Base-by-base conservation (phyloP, 2,329 filamentous ascomycete genomes). In the Exophiala sp. region DNA sequence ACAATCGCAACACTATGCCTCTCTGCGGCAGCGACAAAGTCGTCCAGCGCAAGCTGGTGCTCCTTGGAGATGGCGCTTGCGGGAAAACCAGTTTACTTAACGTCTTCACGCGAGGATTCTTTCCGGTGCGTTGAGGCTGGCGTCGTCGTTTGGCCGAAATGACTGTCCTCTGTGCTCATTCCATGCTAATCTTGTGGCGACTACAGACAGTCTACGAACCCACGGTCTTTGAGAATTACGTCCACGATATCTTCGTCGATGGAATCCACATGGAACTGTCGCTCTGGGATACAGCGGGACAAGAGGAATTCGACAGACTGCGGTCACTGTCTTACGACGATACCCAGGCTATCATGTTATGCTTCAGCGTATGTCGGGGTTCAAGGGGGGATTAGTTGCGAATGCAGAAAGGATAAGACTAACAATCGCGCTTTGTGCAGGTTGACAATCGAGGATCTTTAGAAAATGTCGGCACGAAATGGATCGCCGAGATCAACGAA, bases 211-310 rank as follows among this genome's bases (percentile, higher is more conserved):
- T 55, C 9, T 57, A 55, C 52, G 51, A 60, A 46, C 60, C 64
- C 29, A 66, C 57, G 50, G 63, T 70, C 39, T 45, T 63, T 80
- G 91, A 98, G 70, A 98, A 98, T 72, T 98, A 97, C 70, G 91
- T 98, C 57, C 91, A 98, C 68, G 89, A 98, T 68, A 96, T 98
- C 69, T 98, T 95, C 70, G 93, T 98, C 67, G 93, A 98, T 68
- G 90, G 85, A 66, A 87, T 90, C 45, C 91, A 97, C 71, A 95
- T 98, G 68, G 93, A 98, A 70, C 78, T 98, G 48, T 96, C 91
- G 52, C 79, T 98, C 52, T 98, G 93, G 93, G 93, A 98, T 69
- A 98, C 93, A 0, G 93, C 93, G 32, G 93, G 93, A 21, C 93
- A 98, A 72, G 93, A 98, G 75, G 93, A 98, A 79, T 98, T 97